Percentiles rank a stretch among this genome's conserved stretches.
These are phyloP conservation scores for Scopulariopsis brevicaulis DNA, from an alignment of 2,329 filamentous ascomycete genomes.

Conservation along the genomic window DNA sequence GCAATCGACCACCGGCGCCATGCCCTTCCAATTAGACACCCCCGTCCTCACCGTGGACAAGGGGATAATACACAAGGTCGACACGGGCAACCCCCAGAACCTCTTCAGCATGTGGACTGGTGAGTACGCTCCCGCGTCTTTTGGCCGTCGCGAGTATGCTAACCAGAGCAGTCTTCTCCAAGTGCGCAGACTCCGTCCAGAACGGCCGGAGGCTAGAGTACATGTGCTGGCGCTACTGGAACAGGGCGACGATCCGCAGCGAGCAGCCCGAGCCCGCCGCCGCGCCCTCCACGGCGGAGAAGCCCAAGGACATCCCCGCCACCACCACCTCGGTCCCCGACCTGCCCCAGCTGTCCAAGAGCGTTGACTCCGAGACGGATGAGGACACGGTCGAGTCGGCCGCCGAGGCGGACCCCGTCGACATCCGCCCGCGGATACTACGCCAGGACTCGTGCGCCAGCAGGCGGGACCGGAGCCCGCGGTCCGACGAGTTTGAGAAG, in stretches of 20 bases:
- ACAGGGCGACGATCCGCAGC: constrained; percentile 83
- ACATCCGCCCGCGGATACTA: constrained; percentile 57
- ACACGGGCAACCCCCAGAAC: constrained; percentile 85
- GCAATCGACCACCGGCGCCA: constrained; percentile 29
- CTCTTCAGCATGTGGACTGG: constrained; percentile 96
- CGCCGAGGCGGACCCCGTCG: constrained; percentile 39
- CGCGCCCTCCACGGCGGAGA: constrained; percentile 24
- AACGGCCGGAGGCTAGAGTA: constrained; percentile 90
- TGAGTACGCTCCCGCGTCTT: constrained; percentile 35
- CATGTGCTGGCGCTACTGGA: constrained; percentile 92
- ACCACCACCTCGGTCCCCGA: constrained; percentile 31
- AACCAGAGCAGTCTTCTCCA: constrained; percentile 63
- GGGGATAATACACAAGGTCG: constrained; percentile 86
- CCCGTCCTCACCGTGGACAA: constrained; percentile 88
- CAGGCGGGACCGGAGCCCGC: constrained; percentile 66
- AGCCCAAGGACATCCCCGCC: constrained; percentile 36
- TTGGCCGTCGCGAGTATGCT: background rate
- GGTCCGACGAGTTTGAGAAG: constrained; percentile 84
- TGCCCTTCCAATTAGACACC: constrained; percentile 76
- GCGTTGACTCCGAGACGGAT: constrained; percentile 59
- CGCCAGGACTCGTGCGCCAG: constrained; percentile 61
- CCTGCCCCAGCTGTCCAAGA: constrained; percentile 64
- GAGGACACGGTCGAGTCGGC: constrained; percentile 50
- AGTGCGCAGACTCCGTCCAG: constrained; percentile 87
- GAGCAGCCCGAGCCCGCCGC: constrained; percentile 45